Percentiles rank a stretch among this genome's conserved stretches.
Conservation (phyloP, 140 eudicot genomes). For the Senecio squalidus region DNA sequence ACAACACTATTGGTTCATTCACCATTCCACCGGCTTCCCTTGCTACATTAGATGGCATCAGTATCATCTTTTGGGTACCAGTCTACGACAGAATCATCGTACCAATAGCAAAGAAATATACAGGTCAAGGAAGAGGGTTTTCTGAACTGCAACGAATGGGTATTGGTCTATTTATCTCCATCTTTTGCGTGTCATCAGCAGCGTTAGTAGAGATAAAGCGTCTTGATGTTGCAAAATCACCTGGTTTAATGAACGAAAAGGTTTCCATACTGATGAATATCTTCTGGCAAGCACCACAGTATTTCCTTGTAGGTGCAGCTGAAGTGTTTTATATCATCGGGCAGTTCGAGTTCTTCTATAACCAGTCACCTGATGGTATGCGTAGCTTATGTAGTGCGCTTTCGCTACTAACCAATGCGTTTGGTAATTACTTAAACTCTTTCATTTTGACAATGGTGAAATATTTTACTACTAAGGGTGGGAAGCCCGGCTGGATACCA, state of each 20-base stretch:
- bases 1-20: not conserved
- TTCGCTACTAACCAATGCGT: not conserved
- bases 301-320: not conserved
- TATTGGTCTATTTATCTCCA: not conserved
- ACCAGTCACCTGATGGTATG: not conserved
- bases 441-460: not conserved
- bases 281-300: constrained; percentile 5
- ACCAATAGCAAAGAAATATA: not conserved
- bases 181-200: not conserved
- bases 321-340: constrained; percentile 1
- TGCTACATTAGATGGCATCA: not conserved
- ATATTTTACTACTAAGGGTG: not conserved
- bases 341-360: not conserved
- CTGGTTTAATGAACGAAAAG: not conserved
- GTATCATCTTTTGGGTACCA: not conserved
- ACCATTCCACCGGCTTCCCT: not conserved
- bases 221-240: not conserved
- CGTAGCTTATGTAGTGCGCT: not conserved
- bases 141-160: not conserved
- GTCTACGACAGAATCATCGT: not conserved
- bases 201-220: not conserved
- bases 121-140: not conserved
- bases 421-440: not conserved
- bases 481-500: not conserved
- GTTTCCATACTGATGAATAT: not conserved